phyloP scores from a whole-genome alignment of 192 early-diverging fungal genomes.

The Coemansia sp. region DNA sequence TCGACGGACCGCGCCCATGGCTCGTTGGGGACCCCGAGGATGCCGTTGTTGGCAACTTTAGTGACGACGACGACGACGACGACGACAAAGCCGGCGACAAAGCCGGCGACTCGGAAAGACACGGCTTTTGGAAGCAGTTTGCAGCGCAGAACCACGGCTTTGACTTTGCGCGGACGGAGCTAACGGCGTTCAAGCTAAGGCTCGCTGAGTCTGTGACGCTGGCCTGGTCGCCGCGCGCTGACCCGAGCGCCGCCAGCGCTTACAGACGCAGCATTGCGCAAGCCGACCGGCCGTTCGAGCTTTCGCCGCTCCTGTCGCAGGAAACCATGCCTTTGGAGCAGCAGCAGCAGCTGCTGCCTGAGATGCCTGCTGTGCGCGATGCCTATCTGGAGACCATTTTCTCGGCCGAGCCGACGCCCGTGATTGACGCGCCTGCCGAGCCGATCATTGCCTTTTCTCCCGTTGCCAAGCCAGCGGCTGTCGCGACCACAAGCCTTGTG shows the following conservation, averaged over 20 bases:
- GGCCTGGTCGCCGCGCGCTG: constrained; percentile 11
- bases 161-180: constrained; percentile 18
- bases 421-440: background rate
- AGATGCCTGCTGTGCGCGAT: background rate
- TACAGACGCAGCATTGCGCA: background rate
- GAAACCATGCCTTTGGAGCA: background rate
- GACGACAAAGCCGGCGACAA: no score
- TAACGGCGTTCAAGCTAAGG: constrained; percentile 15
- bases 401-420: constrained; percentile 14
- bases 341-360: constrained; percentile 1
- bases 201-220: constrained; percentile 7
- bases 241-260: background rate
- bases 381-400: constrained; percentile 10
- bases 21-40: constrained; percentile 7
- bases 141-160: constrained; percentile 7
- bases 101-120: background rate
- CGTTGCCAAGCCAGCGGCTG: background rate
- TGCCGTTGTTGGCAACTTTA: background rate
- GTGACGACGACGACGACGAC: no score
- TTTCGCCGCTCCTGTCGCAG: constrained; percentile 4
- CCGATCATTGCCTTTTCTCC: background rate
- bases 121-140: constrained; percentile 11
- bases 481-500: background rate
- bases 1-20: constrained; percentile 2
- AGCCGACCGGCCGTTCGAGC: background rate